Conservation (phyloP, 1,139 yeast species). For the Candida glucosophila region DNA sequence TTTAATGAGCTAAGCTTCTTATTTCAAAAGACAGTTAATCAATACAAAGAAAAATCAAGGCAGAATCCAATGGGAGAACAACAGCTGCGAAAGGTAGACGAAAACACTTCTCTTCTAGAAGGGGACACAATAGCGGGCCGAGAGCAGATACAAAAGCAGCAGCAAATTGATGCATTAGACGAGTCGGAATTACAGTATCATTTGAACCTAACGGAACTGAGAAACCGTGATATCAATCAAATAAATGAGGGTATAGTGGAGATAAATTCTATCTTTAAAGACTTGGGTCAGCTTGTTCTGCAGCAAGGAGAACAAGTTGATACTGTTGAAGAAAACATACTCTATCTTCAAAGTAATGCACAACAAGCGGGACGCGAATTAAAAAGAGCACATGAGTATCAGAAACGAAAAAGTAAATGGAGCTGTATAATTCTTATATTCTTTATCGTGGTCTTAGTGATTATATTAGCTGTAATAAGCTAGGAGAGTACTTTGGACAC, state of each 20-base stretch:
- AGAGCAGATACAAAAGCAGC: constrained; percentile 22
- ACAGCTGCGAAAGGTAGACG: constrained; percentile 5
- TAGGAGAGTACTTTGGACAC: constrained; percentile 5
- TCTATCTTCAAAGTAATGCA: constrained; percentile 56
- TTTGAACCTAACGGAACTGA: constrained; percentile 55
- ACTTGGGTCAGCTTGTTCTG: constrained; percentile 63
- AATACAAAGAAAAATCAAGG: constrained; percentile 25
- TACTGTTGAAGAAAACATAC: constrained; percentile 71
- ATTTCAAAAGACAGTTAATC: constrained; percentile 18
- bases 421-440: constrained; percentile 54
- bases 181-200: constrained; percentile 74
- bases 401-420: constrained; percentile 63
- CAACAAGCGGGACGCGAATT: constrained; percentile 67
- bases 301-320: constrained; percentile 85
- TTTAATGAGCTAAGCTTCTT: constrained; percentile 30
- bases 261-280: constrained; percentile 77
- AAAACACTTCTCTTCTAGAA: constrained; percentile 20
- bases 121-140: constrained; percentile 6
- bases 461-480: constrained; percentile 32
- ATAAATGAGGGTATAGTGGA: constrained; percentile 75
- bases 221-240: constrained; percentile 63
- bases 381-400: constrained; percentile 66
- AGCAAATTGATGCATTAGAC: constrained; percentile 30
- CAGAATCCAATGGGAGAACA: constrained; percentile 11
- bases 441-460: constrained; percentile 26